Conservation (phyloP, 1,284 basidiomycete species). For the Cryptococcus amylolentus region DNA sequence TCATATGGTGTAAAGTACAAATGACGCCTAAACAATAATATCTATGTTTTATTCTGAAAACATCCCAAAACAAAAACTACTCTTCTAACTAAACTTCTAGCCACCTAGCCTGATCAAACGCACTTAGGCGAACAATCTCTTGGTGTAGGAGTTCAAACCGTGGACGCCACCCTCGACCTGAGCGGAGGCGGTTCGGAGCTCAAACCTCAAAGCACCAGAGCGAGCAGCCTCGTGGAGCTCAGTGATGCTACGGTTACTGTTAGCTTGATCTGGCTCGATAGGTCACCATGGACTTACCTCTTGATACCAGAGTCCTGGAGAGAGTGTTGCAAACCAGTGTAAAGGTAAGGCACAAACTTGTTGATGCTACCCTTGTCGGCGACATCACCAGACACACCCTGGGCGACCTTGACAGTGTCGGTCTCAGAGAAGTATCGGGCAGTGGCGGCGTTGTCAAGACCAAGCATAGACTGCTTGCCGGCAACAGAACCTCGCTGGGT, state of each 20-base stretch:
- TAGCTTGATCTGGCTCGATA: constrained; percentile 2
- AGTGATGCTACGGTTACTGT: constrained; percentile 33
- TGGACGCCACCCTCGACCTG: constrained; percentile 96
- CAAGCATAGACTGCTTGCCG: constrained; percentile 53
- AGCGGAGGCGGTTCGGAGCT: constrained; percentile 89
- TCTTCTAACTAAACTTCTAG: not conserved
- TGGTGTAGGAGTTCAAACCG: constrained; percentile 72
- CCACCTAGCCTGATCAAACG: too few relatives aligned
- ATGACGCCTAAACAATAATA: too few relatives aligned
- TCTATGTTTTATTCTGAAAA: too few relatives aligned
- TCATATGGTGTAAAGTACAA: too few relatives aligned
- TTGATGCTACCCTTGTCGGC: constrained; percentile 94
- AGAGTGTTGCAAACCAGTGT: constrained; percentile 91
- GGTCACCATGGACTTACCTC: constrained; percentile 52
- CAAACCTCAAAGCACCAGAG: constrained; percentile 75
- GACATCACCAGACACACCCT: constrained; percentile 94
- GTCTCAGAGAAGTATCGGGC: constrained; percentile 96
- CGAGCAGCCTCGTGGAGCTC: constrained; percentile 62
- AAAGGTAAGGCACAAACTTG: constrained; percentile 87
- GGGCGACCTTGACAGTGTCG: constrained; percentile 92
- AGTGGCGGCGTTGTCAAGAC: constrained; percentile 89
- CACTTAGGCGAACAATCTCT: constrained; percentile 58
- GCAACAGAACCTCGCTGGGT: constrained; percentile 54
- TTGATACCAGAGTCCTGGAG: constrained; percentile 88
- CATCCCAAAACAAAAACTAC: not conserved